phyloP scores from a whole-genome alignment of 2,329 filamentous ascomycete genomes.

The Zasmidium citrigriseum region DNA sequence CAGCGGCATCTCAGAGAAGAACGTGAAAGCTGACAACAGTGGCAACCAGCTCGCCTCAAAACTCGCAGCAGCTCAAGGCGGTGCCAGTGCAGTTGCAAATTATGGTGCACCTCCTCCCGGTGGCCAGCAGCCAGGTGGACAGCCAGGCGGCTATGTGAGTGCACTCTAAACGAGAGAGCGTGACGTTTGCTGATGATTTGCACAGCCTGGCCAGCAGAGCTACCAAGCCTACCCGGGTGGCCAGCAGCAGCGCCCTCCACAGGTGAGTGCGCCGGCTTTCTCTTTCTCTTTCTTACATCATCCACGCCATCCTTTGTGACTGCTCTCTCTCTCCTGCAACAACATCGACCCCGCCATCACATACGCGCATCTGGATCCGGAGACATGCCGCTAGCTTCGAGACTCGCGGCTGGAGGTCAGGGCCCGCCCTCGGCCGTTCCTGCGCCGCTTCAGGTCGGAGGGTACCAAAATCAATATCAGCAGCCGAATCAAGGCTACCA shows the following conservation, averaged over 20 bases:
- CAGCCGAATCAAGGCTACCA: slow-evolving; percentile 32
- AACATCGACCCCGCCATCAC: slow-evolving; percentile 1
- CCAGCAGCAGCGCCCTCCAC: slow-evolving; percentile 3
- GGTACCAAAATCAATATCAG: slow-evolving; percentile 24
- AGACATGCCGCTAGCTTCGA: slow-evolving; percentile 32
- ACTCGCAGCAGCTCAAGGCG: slow-evolving; percentile 46
- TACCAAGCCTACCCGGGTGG: slow-evolving; percentile 54
- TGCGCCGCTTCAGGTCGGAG: slow-evolving; percentile 42
- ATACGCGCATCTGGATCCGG: slow-evolving; percentile 1
- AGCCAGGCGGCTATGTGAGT: slow-evolving; percentile 56
- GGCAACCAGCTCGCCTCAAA: slow-evolving; percentile 48
- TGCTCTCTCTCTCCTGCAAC: not conserved
- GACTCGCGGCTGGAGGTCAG: slow-evolving; percentile 30
- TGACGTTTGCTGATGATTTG: slow-evolving; percentile 19
- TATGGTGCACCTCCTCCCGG: slow-evolving; percentile 37
- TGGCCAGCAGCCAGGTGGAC: slow-evolving; percentile 27
- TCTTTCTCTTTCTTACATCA: slow-evolving; percentile 11
- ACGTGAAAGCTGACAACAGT: not conserved
- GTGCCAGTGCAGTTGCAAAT: slow-evolving; percentile 27
- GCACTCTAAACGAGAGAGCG: slow-evolving; percentile 1
- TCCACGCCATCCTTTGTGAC: slow-evolving; percentile 13
- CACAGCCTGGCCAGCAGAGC: slow-evolving; percentile 42
- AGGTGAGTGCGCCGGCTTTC: slow-evolving; percentile 31
- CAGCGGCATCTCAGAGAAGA: not conserved
- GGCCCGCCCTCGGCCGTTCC: slow-evolving; percentile 42